A percentile compares a stretch with the other conserved stretches of the same genome.
phyloP scores from a whole-genome alignment of 1,284 basidiomycete genomes.

The Malassezia vespertilionis region DNA sequence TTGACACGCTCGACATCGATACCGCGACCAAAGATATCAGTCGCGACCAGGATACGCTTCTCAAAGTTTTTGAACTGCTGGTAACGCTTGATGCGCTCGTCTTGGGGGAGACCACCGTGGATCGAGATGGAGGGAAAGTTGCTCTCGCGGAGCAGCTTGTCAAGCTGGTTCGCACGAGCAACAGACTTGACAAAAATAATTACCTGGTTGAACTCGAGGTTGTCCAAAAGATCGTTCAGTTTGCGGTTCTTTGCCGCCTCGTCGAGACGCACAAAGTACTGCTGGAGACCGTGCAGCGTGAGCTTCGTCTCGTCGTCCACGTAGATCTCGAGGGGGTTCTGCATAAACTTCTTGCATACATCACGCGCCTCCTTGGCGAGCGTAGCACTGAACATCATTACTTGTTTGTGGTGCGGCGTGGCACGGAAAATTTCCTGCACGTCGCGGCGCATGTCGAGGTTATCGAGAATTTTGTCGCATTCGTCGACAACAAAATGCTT shows the following conservation, averaged over 20 bases:
- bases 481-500: slow-evolving; percentile 97
- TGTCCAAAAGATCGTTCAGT: slow-evolving; percentile 89
- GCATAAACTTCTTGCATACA: slow-evolving; percentile 99
- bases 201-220: slow-evolving; percentile 97
- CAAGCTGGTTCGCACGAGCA: slow-evolving; percentile 85
- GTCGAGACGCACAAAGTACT: slow-evolving; percentile 78
- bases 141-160: slow-evolving; percentile 89
- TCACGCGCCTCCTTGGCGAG: slow-evolving; percentile 90
- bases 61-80: slow-evolving; percentile 99
- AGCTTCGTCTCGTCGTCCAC: slow-evolving; percentile 99
- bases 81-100: slow-evolving; percentile 95
- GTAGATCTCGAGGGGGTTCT: slow-evolving; percentile 96
- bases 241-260: slow-evolving; percentile 95
- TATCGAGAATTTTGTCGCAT: slow-evolving; percentile 99
- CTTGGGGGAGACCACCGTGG: slow-evolving; percentile 84
- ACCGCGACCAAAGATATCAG: slow-evolving; percentile 47
- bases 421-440: slow-evolving; percentile 99
- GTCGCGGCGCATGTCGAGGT: slow-evolving; percentile 99
- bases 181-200: slow-evolving; percentile 99
- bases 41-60: slow-evolving; percentile 62
- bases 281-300: slow-evolving; percentile 93
- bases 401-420: slow-evolving; percentile 99
- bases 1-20: slow-evolving; percentile 48
- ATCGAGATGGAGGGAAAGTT: slow-evolving; percentile 98
- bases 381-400: slow-evolving; percentile 99